These are phyloP conservation scores for Cercospora sp. DNA, from an alignment of 2,329 filamentous ascomycete species.

Conservation along the genomic window DNA sequence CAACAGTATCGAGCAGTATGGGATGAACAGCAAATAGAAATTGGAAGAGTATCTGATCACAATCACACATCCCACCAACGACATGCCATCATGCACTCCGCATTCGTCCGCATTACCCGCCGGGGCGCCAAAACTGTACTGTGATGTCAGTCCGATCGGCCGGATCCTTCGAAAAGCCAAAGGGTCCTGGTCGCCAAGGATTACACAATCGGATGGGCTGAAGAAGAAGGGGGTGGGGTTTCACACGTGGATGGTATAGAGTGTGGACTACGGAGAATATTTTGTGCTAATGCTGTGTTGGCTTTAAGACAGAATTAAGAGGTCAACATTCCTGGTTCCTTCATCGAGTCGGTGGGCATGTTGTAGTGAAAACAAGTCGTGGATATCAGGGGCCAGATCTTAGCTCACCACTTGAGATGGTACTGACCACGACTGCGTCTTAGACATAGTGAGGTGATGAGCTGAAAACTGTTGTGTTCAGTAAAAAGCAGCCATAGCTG, in stretches of 20 bases:
- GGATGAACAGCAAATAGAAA: neutral
- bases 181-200: conserved; percentile 4
- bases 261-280: neutral
- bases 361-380: neutral
- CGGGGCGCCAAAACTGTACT: neutral
- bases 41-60: neutral
- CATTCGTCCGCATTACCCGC: conserved; percentile 18
- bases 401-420: neutral
- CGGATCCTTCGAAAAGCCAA: neutral
- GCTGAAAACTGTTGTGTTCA: neutral
- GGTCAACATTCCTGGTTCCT: neutral
- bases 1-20: neutral
- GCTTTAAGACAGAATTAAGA: neutral
- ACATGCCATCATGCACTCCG: conserved; percentile 12
- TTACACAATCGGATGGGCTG: neutral
- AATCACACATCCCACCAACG: neutral
- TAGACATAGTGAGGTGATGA: neutral
- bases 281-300: neutral
- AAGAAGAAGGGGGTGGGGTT: neutral
- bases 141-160: conserved; percentile 11
- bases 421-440: neutral
- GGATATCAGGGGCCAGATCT: neutral
- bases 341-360: neutral
- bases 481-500: neutral
- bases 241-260: neutral